Evolutionary conservation across 2,329 filamentous ascomycete genomes (phyloP), one percentile per base, ranked within the genome.

Genomic region (Calonectria naviculata): DNA sequence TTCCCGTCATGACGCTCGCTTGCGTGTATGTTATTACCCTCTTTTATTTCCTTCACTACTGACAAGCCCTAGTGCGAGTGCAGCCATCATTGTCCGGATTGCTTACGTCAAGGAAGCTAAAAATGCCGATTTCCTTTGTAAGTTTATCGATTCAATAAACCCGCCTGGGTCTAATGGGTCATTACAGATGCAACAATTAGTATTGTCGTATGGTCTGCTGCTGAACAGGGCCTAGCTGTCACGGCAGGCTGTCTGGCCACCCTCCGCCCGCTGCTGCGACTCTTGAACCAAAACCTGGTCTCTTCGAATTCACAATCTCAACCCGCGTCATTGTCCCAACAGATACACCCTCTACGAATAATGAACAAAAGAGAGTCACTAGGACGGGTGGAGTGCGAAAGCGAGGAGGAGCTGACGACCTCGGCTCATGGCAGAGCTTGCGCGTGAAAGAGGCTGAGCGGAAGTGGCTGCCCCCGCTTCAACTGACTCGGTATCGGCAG

Each of bases 1-100:
- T 86, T 12, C 83, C 84, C 5, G 85, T 92, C 52, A 80, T 92
- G 61, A 84, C 85, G 9, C 85, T 92, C 81, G 91, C 89, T 34
- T 89, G 90, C 74, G 77, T 87, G 86, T 84, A 58, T 26, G 29
- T 29, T 49, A 5, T 28, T 26, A 24, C 63, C 5, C 13, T 17
- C 19, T 46, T 9, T 9, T 2, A 15, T 49, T 6, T 29, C 9
- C 15, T 19, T 62, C 19, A 24, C 13, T 12, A 21, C 74, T 79
- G 44, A 78, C 69, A 68, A 15, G 44, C 26, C 41, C 38, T 63
- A 86, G 85, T 26, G 85, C 85, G n/a, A 87, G 85, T 70, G 78
- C 82, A 7, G 86, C 84, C 5, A 84, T 87, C 2, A 78, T 86
- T 4, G 81, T 85, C 13, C 82, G 86, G 17, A 82, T 85, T 49